A percentile compares a stretch with the other conserved stretches of the same genome.
phyloP scores from a whole-genome alignment of 371 early-diverging fungal species.

The Mortierella sp. region DNA sequence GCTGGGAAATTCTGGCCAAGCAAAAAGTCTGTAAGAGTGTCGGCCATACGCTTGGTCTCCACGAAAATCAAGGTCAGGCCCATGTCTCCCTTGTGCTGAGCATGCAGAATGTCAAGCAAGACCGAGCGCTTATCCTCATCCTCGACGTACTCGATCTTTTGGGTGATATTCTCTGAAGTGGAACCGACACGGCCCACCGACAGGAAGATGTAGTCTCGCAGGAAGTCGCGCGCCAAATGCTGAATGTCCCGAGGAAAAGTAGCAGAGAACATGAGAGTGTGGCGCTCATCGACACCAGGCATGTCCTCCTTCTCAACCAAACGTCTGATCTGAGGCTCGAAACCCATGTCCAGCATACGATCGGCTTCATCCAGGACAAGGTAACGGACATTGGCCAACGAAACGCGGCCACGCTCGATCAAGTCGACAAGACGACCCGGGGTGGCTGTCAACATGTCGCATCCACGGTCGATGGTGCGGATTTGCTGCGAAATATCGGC shows the following conservation, averaged over 20 bases:
- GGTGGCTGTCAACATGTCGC: constrained; percentile 97
- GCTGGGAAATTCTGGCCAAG: constrained; percentile 84
- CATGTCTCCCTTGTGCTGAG: constrained; percentile 64
- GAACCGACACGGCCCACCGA: constrained; percentile 96
- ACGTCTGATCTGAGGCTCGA: constrained; percentile 98
- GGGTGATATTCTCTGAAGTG: constrained; percentile 97
- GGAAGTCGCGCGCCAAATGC: constrained; percentile 92
- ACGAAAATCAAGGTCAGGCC: constrained; percentile 97
- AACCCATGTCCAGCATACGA: constrained; percentile 99
- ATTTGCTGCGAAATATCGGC: constrained; percentile 94
- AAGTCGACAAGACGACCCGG: constrained; percentile 98
- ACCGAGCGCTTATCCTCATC: constrained; percentile 88
- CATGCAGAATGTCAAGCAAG: constrained; percentile 86
- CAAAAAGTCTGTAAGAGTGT: constrained; percentile 87
- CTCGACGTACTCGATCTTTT: constrained; percentile 88
- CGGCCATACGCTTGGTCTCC: constrained; percentile 98
- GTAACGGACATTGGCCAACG: constrained; percentile 81
- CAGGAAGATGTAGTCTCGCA: constrained; percentile 93
- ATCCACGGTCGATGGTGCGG: constrained; percentile 89
- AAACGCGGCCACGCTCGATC: constrained; percentile 90
- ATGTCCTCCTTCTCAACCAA: constrained; percentile 95
- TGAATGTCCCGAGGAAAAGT: constrained; percentile 98
- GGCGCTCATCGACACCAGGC: constrained; percentile 81
- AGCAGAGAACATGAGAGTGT: constrained; percentile 98
- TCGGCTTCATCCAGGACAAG: constrained; percentile 99